Evolutionary conservation across 768 basidiomycete genomes (phyloP).

Genomic region (Lactifluus piperatus): DNA sequence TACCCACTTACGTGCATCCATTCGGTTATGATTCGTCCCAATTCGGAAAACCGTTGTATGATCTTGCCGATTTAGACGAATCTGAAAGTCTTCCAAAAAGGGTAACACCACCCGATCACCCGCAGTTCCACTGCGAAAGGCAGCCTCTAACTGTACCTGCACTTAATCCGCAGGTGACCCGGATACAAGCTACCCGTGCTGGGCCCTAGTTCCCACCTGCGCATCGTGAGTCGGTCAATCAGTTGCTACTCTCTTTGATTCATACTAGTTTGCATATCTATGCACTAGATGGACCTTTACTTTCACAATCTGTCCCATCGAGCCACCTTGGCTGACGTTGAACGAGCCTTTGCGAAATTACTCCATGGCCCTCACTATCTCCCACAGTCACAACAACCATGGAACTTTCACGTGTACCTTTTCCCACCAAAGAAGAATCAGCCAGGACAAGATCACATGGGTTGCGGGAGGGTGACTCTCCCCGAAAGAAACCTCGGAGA

Average conservation of each 20-base stretch:
- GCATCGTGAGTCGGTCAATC: no score
- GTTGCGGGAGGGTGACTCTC: slow-evolving; percentile 41
- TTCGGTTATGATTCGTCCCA: no score
- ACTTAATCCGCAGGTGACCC: no score
- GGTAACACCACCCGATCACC: no score
- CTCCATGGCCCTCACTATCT: slow-evolving; percentile 40
- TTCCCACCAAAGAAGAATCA: slow-evolving; percentile 31
- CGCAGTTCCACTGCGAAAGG: no score
- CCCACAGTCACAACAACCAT: slow-evolving; percentile 22
- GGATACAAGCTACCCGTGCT: no score
- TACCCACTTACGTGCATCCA: no score
- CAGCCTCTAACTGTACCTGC: no score
- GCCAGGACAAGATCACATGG: slow-evolving; percentile 29
- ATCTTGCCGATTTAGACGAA: no score
- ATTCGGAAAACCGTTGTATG: no score
- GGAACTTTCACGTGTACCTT: slow-evolving; percentile 50
- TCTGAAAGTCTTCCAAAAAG: no score
- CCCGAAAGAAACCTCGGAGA: slow-evolving; percentile 33
- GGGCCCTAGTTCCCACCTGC: no score
- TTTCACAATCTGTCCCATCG: slow-evolving; percentile 24
- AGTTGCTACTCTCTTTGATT: background rate
- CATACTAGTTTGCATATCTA: background rate
- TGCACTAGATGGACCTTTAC: slow-evolving; percentile 29
- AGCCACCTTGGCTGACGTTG: slow-evolving; percentile 18
- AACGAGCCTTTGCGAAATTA: slow-evolving; percentile 32